Evolutionary conservation across 192 early-diverging fungal species (phyloP).

Genomic region (Backusella psychrophila): DNA sequence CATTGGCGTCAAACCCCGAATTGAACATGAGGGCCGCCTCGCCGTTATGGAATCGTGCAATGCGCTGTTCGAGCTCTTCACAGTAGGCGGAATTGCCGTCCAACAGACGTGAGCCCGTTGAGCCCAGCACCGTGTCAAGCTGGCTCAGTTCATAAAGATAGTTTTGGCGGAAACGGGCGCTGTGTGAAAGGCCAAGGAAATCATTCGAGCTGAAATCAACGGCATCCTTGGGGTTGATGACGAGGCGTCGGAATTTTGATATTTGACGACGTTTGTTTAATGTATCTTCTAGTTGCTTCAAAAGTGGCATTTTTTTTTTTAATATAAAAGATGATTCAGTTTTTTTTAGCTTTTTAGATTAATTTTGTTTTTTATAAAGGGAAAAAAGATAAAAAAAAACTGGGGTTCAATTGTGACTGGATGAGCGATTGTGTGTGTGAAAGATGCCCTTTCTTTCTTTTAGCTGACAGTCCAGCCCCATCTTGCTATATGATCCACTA

Average conservation of each 20-base stretch:
- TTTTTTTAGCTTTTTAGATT: no score
- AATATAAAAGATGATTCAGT: not conserved
- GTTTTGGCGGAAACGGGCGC: conserved; percentile 40
- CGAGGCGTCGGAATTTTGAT: conserved; percentile 39
- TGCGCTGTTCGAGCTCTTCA: conserved; percentile 56
- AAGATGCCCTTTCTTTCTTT: not conserved
- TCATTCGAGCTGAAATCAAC: conserved; percentile 84
- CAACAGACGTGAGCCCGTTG: conserved; percentile 75
- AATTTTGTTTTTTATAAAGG: no score
- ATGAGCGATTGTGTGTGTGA: not conserved
- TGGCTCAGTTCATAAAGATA: conserved; percentile 43
- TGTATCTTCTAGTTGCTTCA: conserved; percentile 14
- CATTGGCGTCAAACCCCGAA: conserved; percentile 87
- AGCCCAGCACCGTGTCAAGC: conserved; percentile 52
- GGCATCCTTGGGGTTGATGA: conserved; percentile 38
- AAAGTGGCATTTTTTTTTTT: conserved; percentile 7
- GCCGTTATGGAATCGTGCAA: conserved; percentile 60
- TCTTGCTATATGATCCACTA: not conserved
- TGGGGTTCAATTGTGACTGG: not conserved
- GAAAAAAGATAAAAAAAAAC: not conserved
- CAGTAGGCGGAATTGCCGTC: conserved; percentile 68
- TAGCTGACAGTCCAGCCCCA: not conserved
- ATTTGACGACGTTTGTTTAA: conserved; percentile 25
- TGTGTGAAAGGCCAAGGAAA: conserved; percentile 69
- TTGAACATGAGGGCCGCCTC: conserved; percentile 73